Evolutionary conservation across 2,329 filamentous ascomycete species (phyloP).

Genomic region (Fusarium multiceps): DNA sequence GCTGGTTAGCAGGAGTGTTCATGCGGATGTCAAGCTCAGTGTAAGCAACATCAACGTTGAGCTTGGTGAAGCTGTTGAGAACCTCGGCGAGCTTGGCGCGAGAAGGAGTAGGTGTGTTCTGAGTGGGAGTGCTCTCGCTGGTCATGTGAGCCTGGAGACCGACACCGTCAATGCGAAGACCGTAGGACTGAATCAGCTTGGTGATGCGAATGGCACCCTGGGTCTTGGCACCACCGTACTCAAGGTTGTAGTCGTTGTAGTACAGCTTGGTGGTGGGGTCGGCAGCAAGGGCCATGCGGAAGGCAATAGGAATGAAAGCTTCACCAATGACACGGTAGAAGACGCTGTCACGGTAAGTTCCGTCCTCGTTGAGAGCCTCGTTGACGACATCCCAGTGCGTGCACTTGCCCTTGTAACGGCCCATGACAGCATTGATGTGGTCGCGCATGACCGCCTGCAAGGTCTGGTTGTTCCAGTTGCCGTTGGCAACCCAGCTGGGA

Average conservation of each 20-base stretch:
- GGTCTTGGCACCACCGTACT: conserved; percentile 15
- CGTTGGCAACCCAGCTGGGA: conserved; percentile 10
- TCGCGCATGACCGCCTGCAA: conserved; percentile 16
- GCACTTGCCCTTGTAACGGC: conserved; percentile 21
- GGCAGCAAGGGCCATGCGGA: conserved; percentile 20
- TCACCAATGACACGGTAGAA: conserved; percentile 17
- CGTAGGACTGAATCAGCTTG: conserved; percentile 18
- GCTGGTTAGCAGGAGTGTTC: conserved; percentile 8
- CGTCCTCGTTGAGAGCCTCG: conserved; percentile 21
- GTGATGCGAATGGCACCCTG: conserved; percentile 13
- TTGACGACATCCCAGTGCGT: conserved; percentile 28
- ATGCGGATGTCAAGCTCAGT: conserved; percentile 18
- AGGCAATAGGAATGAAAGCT: conserved; percentile 23
- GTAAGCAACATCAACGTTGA: conserved; percentile 13
- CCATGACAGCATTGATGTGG: conserved; percentile 19
- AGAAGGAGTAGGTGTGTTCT: conserved; percentile 11
- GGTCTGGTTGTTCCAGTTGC: conserved; percentile 26
- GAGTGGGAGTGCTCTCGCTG: conserved; percentile 25
- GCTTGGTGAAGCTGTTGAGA: conserved; percentile 6
- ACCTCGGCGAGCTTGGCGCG: not conserved
- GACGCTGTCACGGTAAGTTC: conserved; percentile 19
- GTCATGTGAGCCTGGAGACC: conserved; percentile 25
- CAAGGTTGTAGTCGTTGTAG: conserved; percentile 29
- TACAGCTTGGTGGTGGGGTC: conserved; percentile 24
- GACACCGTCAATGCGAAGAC: conserved; percentile 19